Base-by-base conservation (phyloP, 768 basidiomycete species). In the Boletellus sp. region DNA sequence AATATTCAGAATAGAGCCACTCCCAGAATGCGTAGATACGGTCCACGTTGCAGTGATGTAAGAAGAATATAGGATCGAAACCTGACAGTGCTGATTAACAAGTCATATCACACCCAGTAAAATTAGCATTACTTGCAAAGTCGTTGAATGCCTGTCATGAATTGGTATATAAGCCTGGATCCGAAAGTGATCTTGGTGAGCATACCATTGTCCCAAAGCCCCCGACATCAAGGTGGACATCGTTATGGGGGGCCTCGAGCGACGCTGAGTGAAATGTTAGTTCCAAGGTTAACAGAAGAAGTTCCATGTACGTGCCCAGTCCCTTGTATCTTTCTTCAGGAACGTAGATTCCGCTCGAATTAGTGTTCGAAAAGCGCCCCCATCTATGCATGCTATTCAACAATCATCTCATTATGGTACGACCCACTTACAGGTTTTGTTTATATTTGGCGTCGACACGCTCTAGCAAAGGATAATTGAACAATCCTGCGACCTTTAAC, bases 1-100 rank as follows among this genome's bases (percentile, higher is more conserved):
- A 61, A 39, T 60, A 57, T 0, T 57, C 3, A 3, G 59, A 47
- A 23, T 60, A 60, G 17, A 61, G 11, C 26, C 61, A 60, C 45
- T 60, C 59, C 59, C 58, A 60, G 26, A 60, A 53, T 3, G 58
- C 54, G 10, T 53, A 57, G 16, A 60, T 22, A 15, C 58, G 58
- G 15, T 60, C 59, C 8, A 60, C 45, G 20, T 57, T 60, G 28
- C 44, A 40, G 16, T 60, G 59, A 33, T 60, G 59, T 23, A 60
- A 17, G 40, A 24, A 57, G 49, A 60, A 60, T 16, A 60, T 53
- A 1, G 58, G 58, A 43, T 59, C 58, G 19, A 50, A 59, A 3
- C 20, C 58, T 59, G 6, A 5, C 17, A 26, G 5, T 10, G 10
- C 28, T 23, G 11, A 17, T 48, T 10, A 3, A 32, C 2, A 24